These are phyloP conservation scores for Pyricularia grisea DNA, from an alignment of 2,329 filamentous ascomycete species.

Conservation along the genomic window DNA sequence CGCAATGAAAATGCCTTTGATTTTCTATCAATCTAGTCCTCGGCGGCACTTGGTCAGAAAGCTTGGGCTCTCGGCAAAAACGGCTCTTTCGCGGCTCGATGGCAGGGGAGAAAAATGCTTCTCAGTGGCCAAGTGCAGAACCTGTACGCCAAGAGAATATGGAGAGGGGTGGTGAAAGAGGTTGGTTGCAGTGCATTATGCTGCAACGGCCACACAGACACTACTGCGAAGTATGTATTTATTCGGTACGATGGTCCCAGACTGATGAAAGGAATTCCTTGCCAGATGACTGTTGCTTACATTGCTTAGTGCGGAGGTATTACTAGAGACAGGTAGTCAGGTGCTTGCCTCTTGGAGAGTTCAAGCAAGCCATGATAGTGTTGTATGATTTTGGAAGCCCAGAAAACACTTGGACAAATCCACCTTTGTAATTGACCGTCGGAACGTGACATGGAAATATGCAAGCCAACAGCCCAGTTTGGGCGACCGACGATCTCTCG, in stretches of 20 bases:
- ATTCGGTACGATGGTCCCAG: not conserved
- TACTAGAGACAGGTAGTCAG: not conserved
- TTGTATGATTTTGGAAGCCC: not conserved
- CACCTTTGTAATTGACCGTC: not conserved
- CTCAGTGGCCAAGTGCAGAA: not conserved
- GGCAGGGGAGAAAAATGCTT: not conserved
- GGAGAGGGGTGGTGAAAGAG: not conserved
- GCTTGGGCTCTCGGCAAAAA: not conserved
- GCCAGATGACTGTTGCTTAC: not conserved
- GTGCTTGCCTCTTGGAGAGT: not conserved
- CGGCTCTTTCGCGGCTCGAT: not conserved
- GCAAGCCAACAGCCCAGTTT: not conserved
- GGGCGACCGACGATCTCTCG: not conserved
- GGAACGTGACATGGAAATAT: not conserved
- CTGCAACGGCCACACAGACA: not conserved
- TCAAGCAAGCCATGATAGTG: not conserved
- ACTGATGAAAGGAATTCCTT: not conserved
- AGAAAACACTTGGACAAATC: not conserved
- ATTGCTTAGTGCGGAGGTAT: not conserved
- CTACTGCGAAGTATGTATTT: not conserved
- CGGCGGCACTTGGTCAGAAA: not conserved
- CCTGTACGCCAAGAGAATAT: not conserved
- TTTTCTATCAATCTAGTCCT: not conserved
- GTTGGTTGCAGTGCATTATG: not conserved
- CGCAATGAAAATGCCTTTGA: not conserved